Evolutionary conservation across 2,329 filamentous ascomycete species (phyloP), one percentile per base, ranked within the genome.

Genomic region (Ophiocordyceps unilateralis): DNA sequence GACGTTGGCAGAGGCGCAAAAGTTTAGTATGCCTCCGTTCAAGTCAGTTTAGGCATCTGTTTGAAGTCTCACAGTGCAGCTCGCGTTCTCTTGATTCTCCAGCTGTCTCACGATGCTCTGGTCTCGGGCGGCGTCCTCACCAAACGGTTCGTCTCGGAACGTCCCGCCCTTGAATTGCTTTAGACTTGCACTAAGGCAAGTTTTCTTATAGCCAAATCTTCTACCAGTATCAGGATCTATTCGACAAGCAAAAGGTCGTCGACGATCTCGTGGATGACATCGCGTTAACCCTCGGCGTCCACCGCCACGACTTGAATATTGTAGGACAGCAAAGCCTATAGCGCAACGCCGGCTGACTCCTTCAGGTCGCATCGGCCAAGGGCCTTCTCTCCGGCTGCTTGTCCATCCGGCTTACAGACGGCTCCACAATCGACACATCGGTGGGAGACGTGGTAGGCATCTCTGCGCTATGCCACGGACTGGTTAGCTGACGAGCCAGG

Each of bases 251-350:
- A 55, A 55, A 59, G 15, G 66, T 75, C 14, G 82, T 91, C 0
- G 79, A 91, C 55, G 67, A 69, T 24, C 74, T 84, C 39, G 73
- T 91, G 0, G 82, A 91, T 51, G 78, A 83, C 48, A 61, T 93
- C 30, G 81, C 83, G 1, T 76, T 70, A 44, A 85, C 82, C 0
- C 69, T 91, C 15, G 69, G 70, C 1, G 61, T 83, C 9, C 66
- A 73, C 6, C 71, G 85, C 28, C 68, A 73, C 44, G 66, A 72
- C 15, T 61, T 91, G 19, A 85, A 85, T 46, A 78, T 93, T 53
- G 82, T 85, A 56, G 42, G 72, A 3, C 8, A n/a, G n/a, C n/a
- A n/a, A n/a, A n/a, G n/a, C n/a, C n/a, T n/a, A n/a, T n/a, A n/a
- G n/a, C n/a, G n/a, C n/a, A n/a, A n/a, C n/a, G n/a, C n/a, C n/a